Base-by-base conservation (phyloP, 768 basidiomycete species). In the Amanita rubescens region DNA sequence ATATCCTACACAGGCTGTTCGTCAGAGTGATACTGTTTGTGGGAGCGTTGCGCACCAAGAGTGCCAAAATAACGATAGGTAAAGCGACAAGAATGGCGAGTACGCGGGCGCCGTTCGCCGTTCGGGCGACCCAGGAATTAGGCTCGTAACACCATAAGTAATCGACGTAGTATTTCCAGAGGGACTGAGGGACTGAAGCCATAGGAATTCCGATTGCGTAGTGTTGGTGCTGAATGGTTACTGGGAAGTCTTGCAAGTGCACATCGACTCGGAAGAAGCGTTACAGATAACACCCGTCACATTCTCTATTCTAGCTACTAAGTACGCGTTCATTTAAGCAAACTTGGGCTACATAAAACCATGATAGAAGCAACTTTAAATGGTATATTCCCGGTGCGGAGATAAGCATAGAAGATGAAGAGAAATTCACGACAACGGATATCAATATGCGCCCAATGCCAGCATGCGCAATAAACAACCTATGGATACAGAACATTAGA, bases 401-500 rank as follows among this genome's bases (percentile, higher is more conserved):
- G 42, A 45, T 32, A 7, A 24, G 58, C 30, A 34, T 52, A 37
- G n/a, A 52, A 47, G 38, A 33, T 24, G 30, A 62, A 58, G 15
- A 55, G 57, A 53, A 49, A 56, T 48, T 57, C n/a, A 51, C 51
- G 64, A 59, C 45, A 65, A 52, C 58, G 8, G 27, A 47, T n/a
- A 49, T 17, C 35, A 24, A 52, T 33, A 25, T 35, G 32, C 7
- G 43, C 33, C 32, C 15, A 2, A 44, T 15, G 22, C 27, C 42
- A 41, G 51, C 17, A 45, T 34, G 25, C 12, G 44, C 32, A 46
- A 38, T 27, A 27, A 38, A 61, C 51, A 47, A 42, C 51, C 77
- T 81, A 90, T 33, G 88, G 88, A 75, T 90, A 91, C 78, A 85
- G 79, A 30, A 81, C 77, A 62, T 75, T 83, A 22, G 90, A 90